Evolutionary conservation across 495 filamentous ascomycete genomes (phyloP), one percentile per base, ranked within the genome.

Genomic region (Podospora bellae-mahoneyi): DNA sequence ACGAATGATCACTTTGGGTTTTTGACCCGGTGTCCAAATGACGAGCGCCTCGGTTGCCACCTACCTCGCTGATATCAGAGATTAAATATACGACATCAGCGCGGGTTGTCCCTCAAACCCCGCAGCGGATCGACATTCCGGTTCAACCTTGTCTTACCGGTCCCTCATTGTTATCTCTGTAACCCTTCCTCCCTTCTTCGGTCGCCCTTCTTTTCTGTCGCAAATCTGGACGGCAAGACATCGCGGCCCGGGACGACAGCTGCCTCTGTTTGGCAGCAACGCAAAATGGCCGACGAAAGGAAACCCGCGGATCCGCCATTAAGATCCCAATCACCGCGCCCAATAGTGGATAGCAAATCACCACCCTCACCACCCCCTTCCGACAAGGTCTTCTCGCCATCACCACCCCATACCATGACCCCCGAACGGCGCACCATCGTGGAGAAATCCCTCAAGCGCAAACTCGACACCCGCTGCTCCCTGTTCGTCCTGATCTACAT

Each of bases 401-500:
- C 39, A 18, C 15, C 39, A 10, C 57, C 20, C 62, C 57, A 19
- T 48, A 61, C 61, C 64, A 79, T 81, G 79, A 68, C 73, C 39
- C 76, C 78, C 10, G 73, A 68, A n/a, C 76, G 71, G 18, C 79
- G 79, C 27, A 64, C 60, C 19, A 67, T 64, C 16, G 76, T 81
- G 55, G 79, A 81, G 68, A 80, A 78, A 72, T 74, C 73, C 4
- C 64, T 81, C 63, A 76, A 76, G 70, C 77, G 78, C 67, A 81
- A 81, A 65, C 78, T 81, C n/a, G 79, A 81, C 65, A 64, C 71
- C 59, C 78, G 79, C 54, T 81, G 79, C 70, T 72, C 72, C 53
- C 66, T 79, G 20, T 81, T 84, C 64, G 76, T 84, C 39, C 65
- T 84, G 60, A 82, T 84, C 65, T 93, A 92, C 74, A 90, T 93